A percentile compares a stretch with the other conserved stretches of the same genome.
phyloP scores from a whole-genome alignment of 2,329 filamentous ascomycete genomes.

The Exophiala aquamarina region DNA sequence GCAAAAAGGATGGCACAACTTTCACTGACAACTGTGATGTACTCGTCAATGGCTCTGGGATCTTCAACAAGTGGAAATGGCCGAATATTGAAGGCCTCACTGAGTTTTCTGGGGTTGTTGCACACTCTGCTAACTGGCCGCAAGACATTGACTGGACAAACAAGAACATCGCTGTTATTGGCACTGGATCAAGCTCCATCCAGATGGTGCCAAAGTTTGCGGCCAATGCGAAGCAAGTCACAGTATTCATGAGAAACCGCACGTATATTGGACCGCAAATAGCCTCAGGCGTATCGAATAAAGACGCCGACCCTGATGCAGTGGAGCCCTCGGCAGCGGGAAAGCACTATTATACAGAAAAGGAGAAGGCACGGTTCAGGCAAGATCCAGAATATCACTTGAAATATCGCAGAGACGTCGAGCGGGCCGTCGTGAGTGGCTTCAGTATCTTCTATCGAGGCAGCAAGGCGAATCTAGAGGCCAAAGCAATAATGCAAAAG shows the following conservation, averaged over 20 bases:
- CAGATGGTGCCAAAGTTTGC: slow-evolving; percentile 37
- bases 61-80: slow-evolving; percentile 33
- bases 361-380: slow-evolving; percentile 18
- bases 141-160: slow-evolving; percentile 27
- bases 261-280: slow-evolving; percentile 32
- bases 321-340: slow-evolving; percentile 20
- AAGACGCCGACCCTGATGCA: slow-evolving; percentile 20
- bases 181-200: slow-evolving; percentile 29
- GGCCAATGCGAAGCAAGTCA: slow-evolving; percentile 28
- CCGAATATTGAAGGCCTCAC: slow-evolving; percentile 37
- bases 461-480: slow-evolving; percentile 7
- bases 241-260: slow-evolving; percentile 31
- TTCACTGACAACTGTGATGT: slow-evolving; percentile 15
- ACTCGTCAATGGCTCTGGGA: slow-evolving; percentile 15
- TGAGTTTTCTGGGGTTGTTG: slow-evolving; percentile 35
- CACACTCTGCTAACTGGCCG: slow-evolving; percentile 35
- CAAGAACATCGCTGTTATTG: slow-evolving; percentile 30
- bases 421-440: slow-evolving; percentile 6
- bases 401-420: slow-evolving; percentile 10
- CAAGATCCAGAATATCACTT: slow-evolving; percentile 20
- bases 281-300: slow-evolving; percentile 11
- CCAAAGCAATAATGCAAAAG: slow-evolving; percentile 14
- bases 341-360: slow-evolving; percentile 13
- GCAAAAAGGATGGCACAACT: slow-evolving; percentile 26
- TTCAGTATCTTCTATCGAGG: slow-evolving; percentile 13